Evolutionary conservation across 495 filamentous ascomycete species (phyloP), one percentile per base, ranked within the genome.

Genomic region (Neurospora hispaniola): DNA sequence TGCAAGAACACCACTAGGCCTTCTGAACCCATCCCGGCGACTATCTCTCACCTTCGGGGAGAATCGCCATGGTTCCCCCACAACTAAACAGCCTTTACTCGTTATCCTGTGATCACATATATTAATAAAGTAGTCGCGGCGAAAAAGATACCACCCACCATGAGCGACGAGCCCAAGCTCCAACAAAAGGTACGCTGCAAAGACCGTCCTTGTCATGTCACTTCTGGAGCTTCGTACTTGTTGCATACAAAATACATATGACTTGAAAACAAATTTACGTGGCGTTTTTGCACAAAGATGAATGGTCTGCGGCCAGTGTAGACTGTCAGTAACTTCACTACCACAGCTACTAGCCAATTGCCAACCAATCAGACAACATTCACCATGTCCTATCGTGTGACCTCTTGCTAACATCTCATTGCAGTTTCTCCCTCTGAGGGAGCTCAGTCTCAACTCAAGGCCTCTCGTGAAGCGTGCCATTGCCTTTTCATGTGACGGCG

Each of bases 401-500:
- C 54, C 39, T 59, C 12, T 18, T 27, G 62, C 74, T 75, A 59
- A 78, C 72, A 70, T 12, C 20, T 18, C 35, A 11, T 10, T 42
- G n/a, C 44, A 82, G 74, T 75, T 78, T 44, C 80, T 84, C 5
- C 83, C 85, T 1, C 76, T 86, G 5, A 81, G 82, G 23, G 80
- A 84, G 20, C 79, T 86, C 44, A 79, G 75, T n/a, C 79, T 86
- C 11, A 78, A 76, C 40, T 81, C 82, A 0, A 76, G 81, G 10
- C 83, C 84, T 4, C 73, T 82, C 42, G 80, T 82, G 69, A 84
- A 81, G 41, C 84, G 84, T 62, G 82, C 83, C 62, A 77, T 86
- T 43, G 78, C 78, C 40, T 86, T 84, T 79, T 86, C 85, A 20
- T 84, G 83, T 72, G 85, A 86, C 69, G 80, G 81, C 41, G 85